phyloP scores from a whole-genome alignment of 805 yeast species.

The Cyberlindnera veronae region DNA sequence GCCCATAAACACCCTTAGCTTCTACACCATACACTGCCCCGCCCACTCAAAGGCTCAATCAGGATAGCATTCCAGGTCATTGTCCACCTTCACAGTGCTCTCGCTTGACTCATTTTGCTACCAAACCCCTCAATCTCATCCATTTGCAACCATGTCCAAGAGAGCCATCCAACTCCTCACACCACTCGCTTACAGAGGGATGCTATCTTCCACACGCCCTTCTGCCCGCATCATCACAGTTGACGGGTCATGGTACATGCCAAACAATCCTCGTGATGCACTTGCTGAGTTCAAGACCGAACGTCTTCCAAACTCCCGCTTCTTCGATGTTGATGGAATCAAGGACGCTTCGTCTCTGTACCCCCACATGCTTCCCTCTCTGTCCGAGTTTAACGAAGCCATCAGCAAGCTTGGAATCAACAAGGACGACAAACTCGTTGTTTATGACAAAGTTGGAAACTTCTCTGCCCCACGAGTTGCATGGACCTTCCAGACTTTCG shows the following conservation, averaged over 20 bases:
- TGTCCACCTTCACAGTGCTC: too few relatives aligned
- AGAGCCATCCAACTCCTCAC: constrained; percentile 24
- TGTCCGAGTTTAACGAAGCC: constrained; percentile 49
- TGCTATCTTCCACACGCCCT: constrained; percentile 17
- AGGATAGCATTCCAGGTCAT: too few relatives aligned
- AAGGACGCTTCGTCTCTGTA: constrained; percentile 56
- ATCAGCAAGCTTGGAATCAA: constrained; percentile 54
- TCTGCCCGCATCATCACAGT: constrained; percentile 48
- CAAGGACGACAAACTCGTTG: constrained; percentile 58
- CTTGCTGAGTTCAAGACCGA: constrained; percentile 51
- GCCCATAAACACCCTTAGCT: too few relatives aligned
- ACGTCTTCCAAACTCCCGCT: constrained; percentile 65
- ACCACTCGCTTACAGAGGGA: constrained; percentile 25
- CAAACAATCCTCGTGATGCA: constrained; percentile 62
- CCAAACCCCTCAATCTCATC: too few relatives aligned
- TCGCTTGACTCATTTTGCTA: too few relatives aligned
- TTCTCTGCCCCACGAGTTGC: constrained; percentile 90
- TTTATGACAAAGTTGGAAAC: constrained; percentile 82
- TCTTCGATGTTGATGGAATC: constrained; percentile 73
- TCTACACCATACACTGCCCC: too few relatives aligned
- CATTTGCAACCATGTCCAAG: constrained; percentile 20
- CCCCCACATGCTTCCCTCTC: constrained; percentile 89
- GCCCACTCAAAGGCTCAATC: too few relatives aligned
- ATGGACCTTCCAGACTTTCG: constrained; percentile 82
- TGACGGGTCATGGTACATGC: constrained; percentile 93